These are phyloP conservation scores for Leucosporidium creatinivorum DNA, from an alignment of 768 basidiomycete genomes.

Conservation along the genomic window DNA sequence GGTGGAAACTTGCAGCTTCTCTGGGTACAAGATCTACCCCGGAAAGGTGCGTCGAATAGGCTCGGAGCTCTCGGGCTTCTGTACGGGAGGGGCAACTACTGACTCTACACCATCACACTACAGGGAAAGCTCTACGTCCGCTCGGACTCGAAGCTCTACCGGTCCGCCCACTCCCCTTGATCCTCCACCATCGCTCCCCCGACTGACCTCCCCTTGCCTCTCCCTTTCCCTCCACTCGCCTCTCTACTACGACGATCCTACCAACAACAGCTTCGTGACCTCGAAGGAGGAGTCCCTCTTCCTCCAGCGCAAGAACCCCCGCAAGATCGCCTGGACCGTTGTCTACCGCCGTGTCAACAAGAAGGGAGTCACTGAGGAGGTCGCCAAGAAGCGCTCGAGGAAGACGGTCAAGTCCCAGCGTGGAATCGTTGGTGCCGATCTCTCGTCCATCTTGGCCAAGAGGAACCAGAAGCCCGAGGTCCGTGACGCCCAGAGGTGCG, in stretches of 20 bases:
- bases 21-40: slow-evolving; percentile 95
- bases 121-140: slow-evolving; percentile 38
- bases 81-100: not conserved
- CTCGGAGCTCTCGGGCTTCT: slow-evolving; percentile 74
- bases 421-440: slow-evolving; percentile 94
- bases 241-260: no score
- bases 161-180: slow-evolving; percentile 14
- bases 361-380: slow-evolving; percentile 99
- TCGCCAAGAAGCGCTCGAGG: slow-evolving; percentile 96
- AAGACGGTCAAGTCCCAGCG: slow-evolving; percentile 96
- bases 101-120: no score
- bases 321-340: slow-evolving; percentile 95
- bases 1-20: slow-evolving; percentile 66
- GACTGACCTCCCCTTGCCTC: not conserved
- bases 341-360: slow-evolving; percentile 96
- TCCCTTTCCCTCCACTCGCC: not conserved
- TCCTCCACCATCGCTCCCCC: not conserved
- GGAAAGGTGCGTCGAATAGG: slow-evolving; percentile 86
- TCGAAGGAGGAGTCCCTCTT: slow-evolving; percentile 95
- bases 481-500: slow-evolving; percentile 59
- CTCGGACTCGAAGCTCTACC: slow-evolving; percentile 39
- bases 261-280: slow-evolving; percentile 69
- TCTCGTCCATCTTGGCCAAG: slow-evolving; percentile 80
- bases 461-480: slow-evolving; percentile 79
- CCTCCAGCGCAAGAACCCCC: slow-evolving; percentile 98